Base-by-base conservation (phyloP, 768 basidiomycete genomes). In the Phlebiopsis gigantea region DNA sequence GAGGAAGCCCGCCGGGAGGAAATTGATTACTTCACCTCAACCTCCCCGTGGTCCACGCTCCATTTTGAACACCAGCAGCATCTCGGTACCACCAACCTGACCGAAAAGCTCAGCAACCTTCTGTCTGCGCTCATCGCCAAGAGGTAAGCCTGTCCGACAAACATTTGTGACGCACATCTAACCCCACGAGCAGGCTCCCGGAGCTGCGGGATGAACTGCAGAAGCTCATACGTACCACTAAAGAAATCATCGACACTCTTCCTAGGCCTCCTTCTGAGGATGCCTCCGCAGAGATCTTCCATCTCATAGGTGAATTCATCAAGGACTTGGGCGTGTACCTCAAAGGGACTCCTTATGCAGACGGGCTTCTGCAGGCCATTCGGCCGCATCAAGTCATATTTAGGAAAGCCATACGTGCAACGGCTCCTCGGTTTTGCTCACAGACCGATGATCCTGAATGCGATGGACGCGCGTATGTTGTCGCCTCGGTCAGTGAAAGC, bases 101-200 rank as follows among this genome's bases (percentile, higher is more conserved):
- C 82, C 0, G 78, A 79, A 22, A 71, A 79, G 6, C 68, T 90
- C 34, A 87, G 87, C 56, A 58, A 68, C 0, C 77, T 87, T 8
- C 66, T 92, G 0, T 85, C 85, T 0, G 80, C 84, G 28, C 68
- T 87, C 2, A 86, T 90, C 31, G 69, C 77, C 0, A 82, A 81
- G 60, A 71, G 83, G 88, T 1, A 72, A 19, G 25, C 22, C n/a
- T n/a, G n/a, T n/a, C n/a, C 22, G 10, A 4, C 31, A 21, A n/a
- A 7, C 17, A 50, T 8, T 7, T 28, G 6, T 6, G 14, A n/a
- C 19, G 8, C 26, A 21, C 17, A 3, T 46, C 45, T 46, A 7
- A 34, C 28, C n/a, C 28, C 7, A 12, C n/a, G n/a, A n/a, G n/a
- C 54, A 90, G 88, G 43, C 73, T 90, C 0, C 86, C 88, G 0